Conservation (phyloP, 768 basidiomycete species). For the Chalciporus piperatus region DNA sequence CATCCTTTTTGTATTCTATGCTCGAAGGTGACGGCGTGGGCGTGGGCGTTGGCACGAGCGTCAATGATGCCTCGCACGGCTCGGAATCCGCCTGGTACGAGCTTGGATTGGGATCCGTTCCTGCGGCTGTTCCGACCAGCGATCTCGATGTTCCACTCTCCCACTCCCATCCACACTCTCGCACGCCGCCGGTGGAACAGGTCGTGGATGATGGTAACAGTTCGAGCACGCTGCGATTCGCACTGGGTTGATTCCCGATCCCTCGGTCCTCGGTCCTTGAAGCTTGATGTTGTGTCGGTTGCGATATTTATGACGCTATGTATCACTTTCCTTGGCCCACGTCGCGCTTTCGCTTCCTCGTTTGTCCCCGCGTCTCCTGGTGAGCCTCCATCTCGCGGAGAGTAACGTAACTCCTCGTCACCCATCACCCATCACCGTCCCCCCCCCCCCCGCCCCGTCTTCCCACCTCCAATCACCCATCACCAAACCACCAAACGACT, state of each 20-base stretch:
- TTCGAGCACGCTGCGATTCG: conserved; percentile 32
- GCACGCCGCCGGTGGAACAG: conserved; percentile 8
- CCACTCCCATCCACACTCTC: neutral
- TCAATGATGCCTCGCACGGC: neutral
- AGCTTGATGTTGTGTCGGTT: no score
- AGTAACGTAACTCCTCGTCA: no score
- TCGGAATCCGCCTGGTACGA: conserved; percentile 29
- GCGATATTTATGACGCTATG: conserved; percentile 29
- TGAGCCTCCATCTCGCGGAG: conserved; percentile 9
- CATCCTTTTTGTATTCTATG: conserved; percentile 33
- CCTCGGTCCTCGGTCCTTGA: no score
- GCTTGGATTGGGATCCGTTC: conserved; percentile 23
- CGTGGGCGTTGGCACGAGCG: conserved; percentile 10
- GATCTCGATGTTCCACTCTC: conserved; percentile 15
- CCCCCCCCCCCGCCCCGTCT: conserved; percentile 2
- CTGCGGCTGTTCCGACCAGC: neutral
- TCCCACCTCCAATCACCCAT: neutral
- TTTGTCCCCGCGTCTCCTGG: conserved; percentile 3
- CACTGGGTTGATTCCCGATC: conserved; percentile 22
- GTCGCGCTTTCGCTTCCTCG: neutral
- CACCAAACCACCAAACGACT: no score
- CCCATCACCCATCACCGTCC: neutral
- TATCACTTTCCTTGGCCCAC: neutral
- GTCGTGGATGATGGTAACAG: conserved; percentile 23
- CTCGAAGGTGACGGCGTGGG: conserved; percentile 30